Percentiles rank a stretch among this genome's conserved stretches.
These are phyloP conservation scores for Hirsutella rhossiliensis DNA, from an alignment of 2,329 filamentous ascomycete genomes.

Conservation along the genomic window DNA sequence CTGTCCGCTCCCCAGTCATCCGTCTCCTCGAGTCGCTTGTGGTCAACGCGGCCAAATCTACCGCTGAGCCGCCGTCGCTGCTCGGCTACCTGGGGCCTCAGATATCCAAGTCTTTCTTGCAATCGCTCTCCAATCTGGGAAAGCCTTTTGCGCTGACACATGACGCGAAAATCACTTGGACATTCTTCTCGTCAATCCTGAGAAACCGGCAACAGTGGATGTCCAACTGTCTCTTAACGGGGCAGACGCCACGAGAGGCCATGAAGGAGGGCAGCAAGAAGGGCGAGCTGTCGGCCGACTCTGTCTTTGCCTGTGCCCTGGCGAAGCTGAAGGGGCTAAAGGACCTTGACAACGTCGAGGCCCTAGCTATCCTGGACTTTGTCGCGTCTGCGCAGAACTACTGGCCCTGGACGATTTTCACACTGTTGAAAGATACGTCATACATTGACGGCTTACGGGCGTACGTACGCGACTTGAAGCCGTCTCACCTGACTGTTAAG, in stretches of 20 bases:
- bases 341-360: conserved; percentile 50
- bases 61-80: conserved; percentile 81
- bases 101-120: conserved; percentile 73
- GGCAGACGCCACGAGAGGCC: conserved; percentile 68
- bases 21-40: conserved; percentile 63
- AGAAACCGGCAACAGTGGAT: conserved; percentile 93
- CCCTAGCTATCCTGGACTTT: conserved; percentile 72
- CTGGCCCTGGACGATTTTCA: conserved; percentile 88
- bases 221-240: conserved; percentile 83
- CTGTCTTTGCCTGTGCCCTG: conserved; percentile 65
- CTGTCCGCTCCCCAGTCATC: conserved; percentile 54
- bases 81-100: conserved; percentile 78
- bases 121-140: conserved; percentile 64
- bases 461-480: conserved; percentile 50
- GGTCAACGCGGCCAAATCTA: conserved; percentile 50
- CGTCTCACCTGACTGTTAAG: conserved; percentile 39
- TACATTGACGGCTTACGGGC: conserved; percentile 63
- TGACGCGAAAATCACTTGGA: conserved; percentile 65
- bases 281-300: conserved; percentile 37
- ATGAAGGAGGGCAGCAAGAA: conserved; percentile 45
- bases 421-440: conserved; percentile 57
- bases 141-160: conserved; percentile 55
- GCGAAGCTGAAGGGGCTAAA: conserved; percentile 55
- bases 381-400: conserved; percentile 81
- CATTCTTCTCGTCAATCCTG: conserved; percentile 73